Evolutionary conservation across 345 rosid species (phyloP), one percentile per base, ranked within the genome.

Genomic region (Arabis alpina): DNA sequence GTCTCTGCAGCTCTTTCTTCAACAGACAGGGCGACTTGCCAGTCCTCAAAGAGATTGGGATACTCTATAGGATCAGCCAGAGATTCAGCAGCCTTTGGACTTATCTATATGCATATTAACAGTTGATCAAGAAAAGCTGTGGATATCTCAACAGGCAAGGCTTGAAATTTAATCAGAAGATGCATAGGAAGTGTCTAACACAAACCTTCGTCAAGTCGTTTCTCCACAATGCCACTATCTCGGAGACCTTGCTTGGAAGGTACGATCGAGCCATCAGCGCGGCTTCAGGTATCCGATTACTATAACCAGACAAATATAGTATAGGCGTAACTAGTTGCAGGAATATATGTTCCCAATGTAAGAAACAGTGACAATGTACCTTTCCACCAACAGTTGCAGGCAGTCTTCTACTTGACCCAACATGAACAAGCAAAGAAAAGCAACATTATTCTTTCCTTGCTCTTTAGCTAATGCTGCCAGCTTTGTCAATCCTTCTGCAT

Each of bases 221-320:
- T 80, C 96, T 91, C 98, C 98, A 93, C 63, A 87, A 75, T 62
- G 90, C 86, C 45, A 88, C 91, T 74, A 93, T 91, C 79, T 87
- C 91, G 6, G 98, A 85, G 77, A 88, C 98, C 78, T 84, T 93
- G 84, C 97, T 89, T 16, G 97, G 98, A 79, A 91, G 93, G 80
- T 89, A 93, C 4, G 97, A 93, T 70, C 98, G 83, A 34, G 97
- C 98, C 92, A 93, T 89, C 78, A 91, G 82, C 71, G 96, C 96
- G 75, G 98, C 98, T 82, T 93, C 98, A 30, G 98, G 98, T 82
- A 91, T 84, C 73, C 98, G 96, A 78, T 91, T 91, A 80, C 98
- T 93, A 84, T 72, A 81, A 53, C 44, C 54, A 72, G 68, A 73
- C 74, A 74, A 51, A 55, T 51, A 66, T 83, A 78, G 54, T 52